Conservation (phyloP, 75 land plant species). For the Sequoiadendron giganteum region DNA sequence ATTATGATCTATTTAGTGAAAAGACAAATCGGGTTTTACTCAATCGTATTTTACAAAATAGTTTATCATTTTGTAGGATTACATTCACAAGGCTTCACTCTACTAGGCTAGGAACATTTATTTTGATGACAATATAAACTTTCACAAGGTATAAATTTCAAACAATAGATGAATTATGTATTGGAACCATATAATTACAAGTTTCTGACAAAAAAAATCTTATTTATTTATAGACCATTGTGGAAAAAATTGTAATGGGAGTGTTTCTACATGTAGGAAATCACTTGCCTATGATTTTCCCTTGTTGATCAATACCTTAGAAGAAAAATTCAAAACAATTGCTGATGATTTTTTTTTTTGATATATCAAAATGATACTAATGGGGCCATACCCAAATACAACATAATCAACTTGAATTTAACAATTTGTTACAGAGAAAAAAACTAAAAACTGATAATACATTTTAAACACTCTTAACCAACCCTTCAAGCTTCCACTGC, state of each 20-base stretch:
- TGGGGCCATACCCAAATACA: no score
- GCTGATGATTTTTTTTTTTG: background rate
- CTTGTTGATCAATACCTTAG: conserved; percentile 22
- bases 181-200: background rate
- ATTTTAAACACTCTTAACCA: no score
- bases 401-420: no score
- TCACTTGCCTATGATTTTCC: conserved; percentile 83
- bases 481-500: no score
- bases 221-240: conserved; percentile 52
- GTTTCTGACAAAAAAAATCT: no score
- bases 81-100: conserved; percentile 87
- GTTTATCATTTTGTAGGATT: conserved; percentile 92
- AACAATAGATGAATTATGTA: background rate
- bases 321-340: conserved; percentile 15
- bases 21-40: no score
- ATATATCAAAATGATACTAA: no score
- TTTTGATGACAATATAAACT: conserved; percentile 88
- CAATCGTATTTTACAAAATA: no score
- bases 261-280: conserved; percentile 58
- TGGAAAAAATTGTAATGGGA: conserved; percentile 72
- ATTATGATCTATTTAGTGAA: no score
- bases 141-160: conserved; percentile 64
- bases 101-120: conserved; percentile 76
- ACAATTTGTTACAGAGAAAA: no score
- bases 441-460: no score